Percentiles rank a stretch among this genome's conserved stretches.
Conservation (phyloP, 208 protist species). For the Sergeia podlipaevii region DNA sequence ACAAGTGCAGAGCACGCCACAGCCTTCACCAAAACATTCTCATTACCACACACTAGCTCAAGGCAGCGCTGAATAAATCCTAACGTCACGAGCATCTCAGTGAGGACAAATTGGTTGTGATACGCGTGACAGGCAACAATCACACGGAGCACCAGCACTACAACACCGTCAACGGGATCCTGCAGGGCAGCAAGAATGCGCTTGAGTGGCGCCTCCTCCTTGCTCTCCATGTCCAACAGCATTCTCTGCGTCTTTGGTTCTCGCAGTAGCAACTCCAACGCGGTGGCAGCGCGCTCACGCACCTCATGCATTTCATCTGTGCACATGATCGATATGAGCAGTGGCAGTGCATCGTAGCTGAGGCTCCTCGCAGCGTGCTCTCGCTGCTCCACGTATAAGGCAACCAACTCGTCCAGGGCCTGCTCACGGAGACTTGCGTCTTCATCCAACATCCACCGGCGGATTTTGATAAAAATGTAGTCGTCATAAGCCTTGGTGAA, state of each 20-base stretch:
- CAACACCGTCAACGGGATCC: slow-evolving; percentile 47
- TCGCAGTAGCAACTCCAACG: slow-evolving; percentile 55
- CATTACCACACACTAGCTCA: slow-evolving; percentile 21
- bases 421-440: slow-evolving; percentile 43
- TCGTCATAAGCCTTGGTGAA: slow-evolving; percentile 66
- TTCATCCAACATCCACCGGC: slow-evolving; percentile 62
- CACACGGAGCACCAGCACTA: slow-evolving; percentile 56
- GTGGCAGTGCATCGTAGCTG: slow-evolving; percentile 37
- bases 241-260: slow-evolving; percentile 42
- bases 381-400: slow-evolving; percentile 63
- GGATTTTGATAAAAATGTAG: slow-evolving; percentile 65
- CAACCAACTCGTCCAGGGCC: slow-evolving; percentile 58
- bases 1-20: slow-evolving; percentile 51
- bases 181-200: slow-evolving; percentile 34
- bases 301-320: slow-evolving; percentile 58
- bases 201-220: slow-evolving; percentile 11
- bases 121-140: slow-evolving; percentile 51
- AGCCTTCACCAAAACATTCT: slow-evolving; percentile 34
- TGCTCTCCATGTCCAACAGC: slow-evolving; percentile 15
- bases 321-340: slow-evolving; percentile 50
- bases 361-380: slow-evolving; percentile 63
- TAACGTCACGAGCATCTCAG: slow-evolving; percentile 31
- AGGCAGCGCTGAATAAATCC: slow-evolving; percentile 38
- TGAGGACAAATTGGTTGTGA: slow-evolving; percentile 61
- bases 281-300: slow-evolving; percentile 51